Evolutionary conservation across 169 alveolate genomes (phyloP).

Genomic region (Perkinsus olseni): DNA sequence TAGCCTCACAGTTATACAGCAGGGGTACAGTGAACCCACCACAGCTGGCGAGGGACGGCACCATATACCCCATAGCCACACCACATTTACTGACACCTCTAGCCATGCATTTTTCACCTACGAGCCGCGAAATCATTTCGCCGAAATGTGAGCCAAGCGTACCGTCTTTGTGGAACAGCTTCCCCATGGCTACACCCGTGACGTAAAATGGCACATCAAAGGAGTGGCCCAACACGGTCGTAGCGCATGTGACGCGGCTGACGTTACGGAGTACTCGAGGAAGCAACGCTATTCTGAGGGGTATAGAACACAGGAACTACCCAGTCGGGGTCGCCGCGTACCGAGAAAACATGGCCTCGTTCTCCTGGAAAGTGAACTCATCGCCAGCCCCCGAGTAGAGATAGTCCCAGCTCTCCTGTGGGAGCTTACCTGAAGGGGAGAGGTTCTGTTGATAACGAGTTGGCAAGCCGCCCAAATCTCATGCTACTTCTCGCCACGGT

Average conservation of each 20-base stretch:
- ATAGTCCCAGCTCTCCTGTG: slow-evolving; percentile 21
- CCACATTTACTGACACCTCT: neutral
- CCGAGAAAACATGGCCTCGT: slow-evolving; percentile 22
- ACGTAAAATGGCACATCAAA: slow-evolving; percentile 27
- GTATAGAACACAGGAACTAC: no score
- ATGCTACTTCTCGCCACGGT: neutral
- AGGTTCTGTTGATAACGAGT: neutral
- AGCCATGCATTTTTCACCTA: neutral
- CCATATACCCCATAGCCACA: neutral
- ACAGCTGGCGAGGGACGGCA: neutral
- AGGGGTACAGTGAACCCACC: slow-evolving; percentile 13
- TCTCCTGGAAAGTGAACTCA: slow-evolving; percentile 30
- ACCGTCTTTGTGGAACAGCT: slow-evolving; percentile 32
- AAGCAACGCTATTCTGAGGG: slow-evolving; percentile 13
- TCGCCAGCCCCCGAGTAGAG: slow-evolving; percentile 37
- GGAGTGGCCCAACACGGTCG: slow-evolving; percentile 23
- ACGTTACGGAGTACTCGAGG: slow-evolving; percentile 27
- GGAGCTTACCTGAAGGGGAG: neutral
- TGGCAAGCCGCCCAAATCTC: neutral
- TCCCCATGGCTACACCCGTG: slow-evolving; percentile 38
- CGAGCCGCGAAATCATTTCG: slow-evolving; percentile 16
- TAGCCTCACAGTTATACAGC: slow-evolving; percentile 15
- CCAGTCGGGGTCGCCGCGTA: no score
- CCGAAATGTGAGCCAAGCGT: slow-evolving; percentile 16
- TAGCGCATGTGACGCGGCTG: slow-evolving; percentile 6